phyloP scores from a whole-genome alignment of 2,329 filamentous ascomycete genomes.

The Fusarium sp. region DNA sequence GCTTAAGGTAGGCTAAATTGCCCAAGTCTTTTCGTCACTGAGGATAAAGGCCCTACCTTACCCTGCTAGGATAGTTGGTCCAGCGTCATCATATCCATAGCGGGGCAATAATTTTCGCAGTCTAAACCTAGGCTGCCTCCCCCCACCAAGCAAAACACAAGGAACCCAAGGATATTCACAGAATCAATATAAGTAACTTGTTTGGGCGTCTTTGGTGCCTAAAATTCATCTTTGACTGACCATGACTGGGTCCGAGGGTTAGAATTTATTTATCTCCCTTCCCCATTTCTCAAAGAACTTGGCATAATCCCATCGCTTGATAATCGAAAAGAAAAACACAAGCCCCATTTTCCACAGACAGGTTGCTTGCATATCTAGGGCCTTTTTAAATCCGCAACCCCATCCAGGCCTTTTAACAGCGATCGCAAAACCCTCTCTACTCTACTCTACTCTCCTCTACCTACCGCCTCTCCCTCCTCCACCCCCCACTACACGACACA shows the following conservation, averaged over 20 bases:
- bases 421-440: conserved; percentile 28
- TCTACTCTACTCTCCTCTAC: not conserved
- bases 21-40: not conserved
- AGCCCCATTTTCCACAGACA: conserved; percentile 31
- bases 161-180: conserved; percentile 22
- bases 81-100: conserved; percentile 47
- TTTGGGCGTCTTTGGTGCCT: conserved; percentile 42
- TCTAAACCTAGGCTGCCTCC: conserved; percentile 33
- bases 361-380: conserved; percentile 34
- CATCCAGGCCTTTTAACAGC: conserved; percentile 35
- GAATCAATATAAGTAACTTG: conserved; percentile 27
- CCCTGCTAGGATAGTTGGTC: not conserved
- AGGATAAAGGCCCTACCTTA: not conserved
- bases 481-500: conserved; percentile 14
- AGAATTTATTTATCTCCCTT: not conserved
- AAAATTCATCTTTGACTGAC: conserved; percentile 17
- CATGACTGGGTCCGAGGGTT: not conserved
- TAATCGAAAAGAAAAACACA: conserved; percentile 1
- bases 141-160: conserved; percentile 38
- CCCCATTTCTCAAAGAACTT: conserved; percentile 1
- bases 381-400: conserved; percentile 38
- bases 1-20: not conserved
- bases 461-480: not conserved
- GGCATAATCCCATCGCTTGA: not conserved
- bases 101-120: conserved; percentile 55